A percentile compares a stretch with the other conserved stretches of the same genome.
Conservation (phyloP, 441 rosid species). For the Gossypium schwendimanii region DNA sequence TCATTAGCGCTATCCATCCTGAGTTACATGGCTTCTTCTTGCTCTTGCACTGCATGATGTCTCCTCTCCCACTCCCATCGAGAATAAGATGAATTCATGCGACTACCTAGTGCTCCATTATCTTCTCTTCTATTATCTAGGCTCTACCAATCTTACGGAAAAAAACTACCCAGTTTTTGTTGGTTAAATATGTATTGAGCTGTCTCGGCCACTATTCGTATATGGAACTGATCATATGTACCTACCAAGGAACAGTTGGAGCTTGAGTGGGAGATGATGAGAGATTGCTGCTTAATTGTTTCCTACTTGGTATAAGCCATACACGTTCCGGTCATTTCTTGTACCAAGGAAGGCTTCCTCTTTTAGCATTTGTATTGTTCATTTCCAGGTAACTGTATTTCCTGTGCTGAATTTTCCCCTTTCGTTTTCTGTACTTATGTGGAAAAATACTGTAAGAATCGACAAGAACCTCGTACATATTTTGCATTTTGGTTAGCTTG, state of each 20-base stretch:
- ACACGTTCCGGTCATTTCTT: not conserved
- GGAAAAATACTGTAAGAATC: not conserved
- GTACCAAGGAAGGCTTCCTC: not conserved
- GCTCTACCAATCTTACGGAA: not conserved
- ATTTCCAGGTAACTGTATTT: slow-evolving; percentile 21
- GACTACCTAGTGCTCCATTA: not conserved
- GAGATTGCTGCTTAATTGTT: not conserved
- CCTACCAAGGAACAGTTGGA: not conserved
- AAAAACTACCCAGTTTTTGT: not conserved
- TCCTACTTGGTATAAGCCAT: slow-evolving; percentile 5
- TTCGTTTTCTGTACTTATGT: not conserved
- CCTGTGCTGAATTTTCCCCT: slow-evolving; percentile 6
- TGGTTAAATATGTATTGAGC: not conserved
- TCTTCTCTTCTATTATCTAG: not conserved
- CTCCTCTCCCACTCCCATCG: not conserved
- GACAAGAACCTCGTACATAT: not conserved
- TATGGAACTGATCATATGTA: not conserved
- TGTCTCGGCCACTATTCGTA: not conserved
- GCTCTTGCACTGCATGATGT: slow-evolving; percentile 21
- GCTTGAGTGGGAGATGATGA: slow-evolving; percentile 1
- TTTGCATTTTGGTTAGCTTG: not conserved
- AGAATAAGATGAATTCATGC: not conserved
- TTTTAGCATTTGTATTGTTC: not conserved
- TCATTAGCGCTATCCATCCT: slow-evolving; percentile 92
- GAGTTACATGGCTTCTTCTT: slow-evolving; percentile 81